Evolutionary conservation across 1,284 basidiomycete species (phyloP), one percentile per base, ranked within the genome.

Genomic region (Sphagnurus paluster): DNA sequence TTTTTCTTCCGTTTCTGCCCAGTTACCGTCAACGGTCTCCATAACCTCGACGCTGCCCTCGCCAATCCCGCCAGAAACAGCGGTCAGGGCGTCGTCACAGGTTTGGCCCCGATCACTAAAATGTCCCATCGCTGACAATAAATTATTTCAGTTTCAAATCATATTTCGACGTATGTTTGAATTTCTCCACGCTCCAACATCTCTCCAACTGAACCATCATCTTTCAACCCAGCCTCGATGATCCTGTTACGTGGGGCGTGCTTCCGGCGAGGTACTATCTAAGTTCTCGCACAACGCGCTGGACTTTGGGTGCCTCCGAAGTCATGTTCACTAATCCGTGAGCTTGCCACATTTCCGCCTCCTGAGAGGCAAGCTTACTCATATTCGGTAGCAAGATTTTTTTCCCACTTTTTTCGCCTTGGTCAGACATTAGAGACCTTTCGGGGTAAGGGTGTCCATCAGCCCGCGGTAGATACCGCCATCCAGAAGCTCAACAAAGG

Each of bases 351-450:
- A 39, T 37, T 20, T 41, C 21, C 29, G 9, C 33, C 39, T 21
- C 24, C 36, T 32, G n/a, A 14, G 28, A 23, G 44, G 5, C 34
- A 33, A n/a, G 9, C 37, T 51, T 42, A 51, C 39, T 42, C 43
- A 50, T 47, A 25, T 42, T 35, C 25, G 53, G 8, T 59, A 84
- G 78, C 52, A 62, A 88, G 87, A 69, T 57, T 85, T 38, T 83
- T 88, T 67, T 84, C 87, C 0, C 72, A 76, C 42, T 97, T 98
- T 74, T 98, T 99, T 66, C 75, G 81, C 32, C 76, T 82, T 10
- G 96, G 96, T 2, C 96, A 98, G 67, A 94, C 96, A 11, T 79
- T 98, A 49, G 92, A 97, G 65, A 98, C 94, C 0, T 85, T 93
- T 59, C 79, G 96, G 36, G 95, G 94, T 5, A 77, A 78, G 7